Evolutionary conservation across 202 grass and related monocot species (phyloP), one percentile per base, ranked within the genome.

Genomic region (Saccharum hybrid): DNA sequence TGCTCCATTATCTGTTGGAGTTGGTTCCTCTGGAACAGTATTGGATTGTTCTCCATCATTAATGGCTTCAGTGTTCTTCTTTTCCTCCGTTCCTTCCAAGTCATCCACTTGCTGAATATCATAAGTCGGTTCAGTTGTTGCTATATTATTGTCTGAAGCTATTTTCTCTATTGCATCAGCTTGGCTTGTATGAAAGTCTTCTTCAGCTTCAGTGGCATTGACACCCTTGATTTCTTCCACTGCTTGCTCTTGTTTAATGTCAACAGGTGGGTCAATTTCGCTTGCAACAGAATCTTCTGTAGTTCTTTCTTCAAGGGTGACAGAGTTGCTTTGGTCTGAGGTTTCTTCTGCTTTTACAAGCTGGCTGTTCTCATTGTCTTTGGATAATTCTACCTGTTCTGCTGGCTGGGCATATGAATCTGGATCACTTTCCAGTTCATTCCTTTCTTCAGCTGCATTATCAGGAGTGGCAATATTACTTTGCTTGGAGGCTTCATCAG

Each of bases 391-490:
- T 38, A 81, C 6, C 51, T 81, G 71, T 21, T 69, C 6, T 62
- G 51, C 63, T 38, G 77, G 74, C 33, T 86, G 78, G 46, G 73
- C 83, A 86, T 67, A 65, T 59, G 57, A 74, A 62, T 40, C 66
- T 78, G 49, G 78, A 4, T 86, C 73, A 62, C 12, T 82, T 86
- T 8, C 49, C 15, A 31, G 48, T 68, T 82, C 83, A 79, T 49
- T 83, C 40, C 15, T 81, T 80, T 84, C 81, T 48, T 75, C 67
- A 80, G 62, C 63, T 80, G n/a, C 75, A 63, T 80, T 74, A n/a
- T 63, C 51, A 41, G 48, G 51, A 73, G n/a, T 84, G 68, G 10
- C 23, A 72, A 68, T 38, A 59, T 68, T 86, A 81, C 13, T 65
- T 79, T 79, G 59, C 45, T 66, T 11, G 48, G 68, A 9, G 39